Evolutionary conservation across 768 basidiomycete genomes (phyloP), one percentile per base, ranked within the genome.

Genomic region (Termitomyces sp.): DNA sequence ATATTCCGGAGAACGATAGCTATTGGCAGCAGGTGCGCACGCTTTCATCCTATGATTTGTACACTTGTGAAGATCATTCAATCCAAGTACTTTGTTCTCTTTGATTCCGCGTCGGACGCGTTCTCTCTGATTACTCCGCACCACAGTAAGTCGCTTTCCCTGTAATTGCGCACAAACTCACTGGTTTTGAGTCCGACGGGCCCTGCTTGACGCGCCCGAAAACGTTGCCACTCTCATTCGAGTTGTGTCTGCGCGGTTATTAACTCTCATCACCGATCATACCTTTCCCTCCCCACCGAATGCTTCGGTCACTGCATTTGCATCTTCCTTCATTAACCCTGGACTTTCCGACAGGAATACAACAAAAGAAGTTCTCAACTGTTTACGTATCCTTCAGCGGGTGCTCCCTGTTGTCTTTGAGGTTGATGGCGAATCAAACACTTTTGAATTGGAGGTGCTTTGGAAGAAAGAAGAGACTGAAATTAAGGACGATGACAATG

Each of bases 371-470:
- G 92, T 89, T 4, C 79, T 99, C 49, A 98, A 97, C 69, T 95
- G 94, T 70, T 71, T 98, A n/a, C 84, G 96, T 33, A 85, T 98
- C 8, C 82, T 99, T 20, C 89, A 93, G 61, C 85, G 97, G 53
- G 83, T 98, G 20, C 77, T 98, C 16, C 96, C 96, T 3, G 87
- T 96, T n/a, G 75, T 98, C 46, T 95, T 96, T 67, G 91, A 90
- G 67, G 78, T 86, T 38, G 88, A 91, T 62, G 85, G 85, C 35
- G 91, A 91, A 68, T 78, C 85, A 1, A 87, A 84, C 66, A 68
- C 80, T 15, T 88, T 96, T 67, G 96, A 96, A 68, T 68, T 84
- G 65, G 88, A 92, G 66, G 79, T 95, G 1, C 73, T 98, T 33
- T 98, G 96, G 94, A 91, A 81, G 71, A 85, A 78, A 67, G 79